Percentiles rank a stretch among this genome's conserved stretches.
phyloP scores from a whole-genome alignment of 148 eudicot genomes.

The Vaccinium darrowii region DNA sequence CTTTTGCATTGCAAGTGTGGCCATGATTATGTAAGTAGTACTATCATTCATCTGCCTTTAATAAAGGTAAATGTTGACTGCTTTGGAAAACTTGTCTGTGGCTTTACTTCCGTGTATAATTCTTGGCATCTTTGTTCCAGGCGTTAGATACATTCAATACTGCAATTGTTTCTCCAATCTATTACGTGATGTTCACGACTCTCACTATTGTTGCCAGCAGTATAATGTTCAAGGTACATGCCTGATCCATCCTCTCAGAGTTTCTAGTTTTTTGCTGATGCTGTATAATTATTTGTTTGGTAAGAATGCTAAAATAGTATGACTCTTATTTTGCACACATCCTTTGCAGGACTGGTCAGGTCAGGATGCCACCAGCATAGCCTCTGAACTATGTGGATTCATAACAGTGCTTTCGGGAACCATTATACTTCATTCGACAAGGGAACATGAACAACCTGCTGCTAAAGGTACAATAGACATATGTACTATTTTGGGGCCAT shows the following conservation, averaged over 20 bases:
- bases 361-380: conserved; percentile 67
- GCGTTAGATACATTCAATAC: conserved; percentile 80
- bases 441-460: conserved; percentile 58
- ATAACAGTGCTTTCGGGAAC: conserved; percentile 78
- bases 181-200: conserved; percentile 94
- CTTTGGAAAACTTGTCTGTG: background rate
- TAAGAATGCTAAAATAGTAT: background rate
- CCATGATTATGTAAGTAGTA: background rate
- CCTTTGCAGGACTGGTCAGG: conserved; percentile 71
- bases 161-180: conserved; percentile 87
- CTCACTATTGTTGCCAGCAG: conserved; percentile 79
- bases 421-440: conserved; percentile 64
- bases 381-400: conserved; percentile 83
- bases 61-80: background rate
- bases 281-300: background rate
- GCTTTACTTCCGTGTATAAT: background rate
- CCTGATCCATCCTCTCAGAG: background rate
- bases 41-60: background rate
- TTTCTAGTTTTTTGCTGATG: background rate
- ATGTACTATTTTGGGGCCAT: background rate
- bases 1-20: background rate
- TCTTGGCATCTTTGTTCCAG: conserved; percentile 30
- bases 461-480: conserved; percentile 42
- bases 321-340: background rate
- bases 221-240: conserved; percentile 82